These are phyloP conservation scores for Lasiosphaeria miniovina DNA, from an alignment of 495 filamentous ascomycete species.

Conservation along the genomic window DNA sequence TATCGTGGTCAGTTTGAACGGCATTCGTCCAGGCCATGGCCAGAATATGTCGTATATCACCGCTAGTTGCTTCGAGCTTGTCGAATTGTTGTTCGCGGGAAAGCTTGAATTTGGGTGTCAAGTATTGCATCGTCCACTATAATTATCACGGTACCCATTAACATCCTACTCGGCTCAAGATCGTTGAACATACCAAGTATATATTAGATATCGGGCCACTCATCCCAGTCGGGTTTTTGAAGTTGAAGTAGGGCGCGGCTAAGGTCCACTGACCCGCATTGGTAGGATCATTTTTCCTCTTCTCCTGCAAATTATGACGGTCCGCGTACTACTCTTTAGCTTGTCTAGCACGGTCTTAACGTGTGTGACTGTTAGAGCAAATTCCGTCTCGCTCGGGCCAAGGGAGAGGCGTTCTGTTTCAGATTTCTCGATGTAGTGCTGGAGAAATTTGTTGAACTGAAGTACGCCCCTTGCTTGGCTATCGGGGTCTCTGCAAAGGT, in stretches of 20 bases:
- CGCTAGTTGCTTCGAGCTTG: background rate
- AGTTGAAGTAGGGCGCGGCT: too few relatives aligned
- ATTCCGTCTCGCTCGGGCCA: background rate
- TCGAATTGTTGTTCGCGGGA: background rate
- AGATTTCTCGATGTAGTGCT: background rate
- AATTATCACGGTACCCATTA: background rate
- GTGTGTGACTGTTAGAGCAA: background rate
- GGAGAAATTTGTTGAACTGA: background rate
- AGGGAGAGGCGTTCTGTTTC: background rate
- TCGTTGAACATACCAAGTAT: background rate
- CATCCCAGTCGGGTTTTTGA: too few relatives aligned
- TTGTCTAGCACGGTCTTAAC: background rate
- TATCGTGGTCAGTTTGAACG: background rate
- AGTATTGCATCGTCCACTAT: background rate
- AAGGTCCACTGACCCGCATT: background rate
- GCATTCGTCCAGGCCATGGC: background rate
- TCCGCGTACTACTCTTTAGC: background rate
- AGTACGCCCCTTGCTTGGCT: background rate
- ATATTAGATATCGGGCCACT: background rate
- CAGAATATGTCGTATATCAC: background rate
- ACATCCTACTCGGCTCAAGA: background rate
- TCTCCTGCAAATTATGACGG: background rate
- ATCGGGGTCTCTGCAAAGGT: background rate
- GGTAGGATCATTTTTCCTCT: background rate
- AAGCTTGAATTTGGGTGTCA: background rate